Evolutionary conservation across 73 alveolate species (phyloP).

Genomic region (Uronychia setigera): DNA sequence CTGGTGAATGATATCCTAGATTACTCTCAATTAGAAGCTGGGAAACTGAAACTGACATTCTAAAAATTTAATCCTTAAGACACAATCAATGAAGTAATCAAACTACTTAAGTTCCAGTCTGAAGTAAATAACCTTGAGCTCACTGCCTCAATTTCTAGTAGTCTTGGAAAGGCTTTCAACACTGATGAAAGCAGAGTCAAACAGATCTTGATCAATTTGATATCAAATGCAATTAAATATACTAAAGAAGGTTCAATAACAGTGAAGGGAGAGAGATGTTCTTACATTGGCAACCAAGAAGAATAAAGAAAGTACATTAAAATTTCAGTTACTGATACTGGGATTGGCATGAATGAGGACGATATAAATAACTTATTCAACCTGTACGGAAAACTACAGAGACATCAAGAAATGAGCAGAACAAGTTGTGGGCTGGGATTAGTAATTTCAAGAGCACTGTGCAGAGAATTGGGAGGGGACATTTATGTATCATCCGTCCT

Average conservation of each 20-base stretch:
- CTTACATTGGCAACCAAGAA: background rate
- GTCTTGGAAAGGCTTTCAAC: background rate
- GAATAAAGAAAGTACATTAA: background rate
- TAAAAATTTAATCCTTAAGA: constrained; percentile 3
- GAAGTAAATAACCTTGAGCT: constrained; percentile 13
- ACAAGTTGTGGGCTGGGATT: constrained; percentile 20
- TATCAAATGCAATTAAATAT: constrained; percentile 59
- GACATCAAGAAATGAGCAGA: background rate
- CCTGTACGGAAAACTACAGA: constrained; percentile 1
- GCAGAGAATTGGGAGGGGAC: constrained; percentile 27
- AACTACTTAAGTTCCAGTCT: constrained; percentile 8
- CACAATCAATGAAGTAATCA: constrained; percentile 8
- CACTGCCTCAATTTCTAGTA: background rate
- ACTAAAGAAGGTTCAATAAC: constrained; percentile 51
- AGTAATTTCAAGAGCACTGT: background rate
- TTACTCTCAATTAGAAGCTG: constrained; percentile 35
- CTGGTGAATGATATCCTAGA: constrained; percentile 52
- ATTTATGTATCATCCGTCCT: background rate
- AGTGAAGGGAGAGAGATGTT: constrained; percentile 18
- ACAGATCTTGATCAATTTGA: constrained; percentile 52
- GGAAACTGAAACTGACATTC: constrained; percentile 1
- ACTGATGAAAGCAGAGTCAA: constrained; percentile 40
- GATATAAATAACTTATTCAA: background rate
- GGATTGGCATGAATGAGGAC: constrained; percentile 17
- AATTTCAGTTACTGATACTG: constrained; percentile 16